Percentiles rank a stretch among this genome's conserved stretches.
phyloP scores from a whole-genome alignment of 345 rosid species.

The Dimocarpus longan region DNA sequence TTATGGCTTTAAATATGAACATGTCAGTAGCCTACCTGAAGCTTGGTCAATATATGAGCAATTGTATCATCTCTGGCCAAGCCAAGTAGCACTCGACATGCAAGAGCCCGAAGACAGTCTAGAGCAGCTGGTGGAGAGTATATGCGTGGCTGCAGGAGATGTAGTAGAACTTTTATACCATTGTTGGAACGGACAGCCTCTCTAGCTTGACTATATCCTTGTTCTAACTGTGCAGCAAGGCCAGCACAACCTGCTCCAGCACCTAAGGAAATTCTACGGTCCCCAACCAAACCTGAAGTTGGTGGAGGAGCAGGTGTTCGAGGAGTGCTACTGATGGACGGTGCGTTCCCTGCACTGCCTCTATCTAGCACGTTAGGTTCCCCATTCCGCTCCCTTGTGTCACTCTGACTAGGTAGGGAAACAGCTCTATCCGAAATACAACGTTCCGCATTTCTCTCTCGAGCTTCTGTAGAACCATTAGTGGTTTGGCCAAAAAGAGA shows the following conservation, averaged over 20 bases:
- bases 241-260: conserved; percentile 98
- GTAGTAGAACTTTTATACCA: conserved; percentile 96
- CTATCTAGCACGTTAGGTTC: conserved; percentile 50
- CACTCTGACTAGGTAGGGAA: conserved; percentile 45
- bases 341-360: conserved; percentile 39
- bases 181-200: conserved; percentile 94
- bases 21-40: conserved; percentile 59
- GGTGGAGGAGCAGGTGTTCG: conserved; percentile 63
- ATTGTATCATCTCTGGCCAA: conserved; percentile 95
- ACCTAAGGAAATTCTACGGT: conserved; percentile 91
- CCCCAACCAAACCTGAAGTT: conserved; percentile 94
- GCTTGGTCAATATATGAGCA: conserved; percentile 97
- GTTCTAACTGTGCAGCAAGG: conserved; percentile 97
- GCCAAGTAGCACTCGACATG: conserved; percentile 96
- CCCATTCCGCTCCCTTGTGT: conserved; percentile 55
- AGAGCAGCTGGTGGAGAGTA: conserved; percentile 89
- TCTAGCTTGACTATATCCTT: conserved; percentile 93
- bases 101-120: conserved; percentile 93
- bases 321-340: conserved; percentile 45
- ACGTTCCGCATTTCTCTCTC: conserved; percentile 52
- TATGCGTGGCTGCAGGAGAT: conserved; percentile 90
- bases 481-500: conserved; percentile 47
- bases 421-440: conserved; percentile 43
- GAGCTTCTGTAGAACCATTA: conserved; percentile 41
- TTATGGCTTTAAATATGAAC: not conserved